Evolutionary conservation across 257 asterid genomes (phyloP).

Genomic region (Salvia hispanica): DNA sequence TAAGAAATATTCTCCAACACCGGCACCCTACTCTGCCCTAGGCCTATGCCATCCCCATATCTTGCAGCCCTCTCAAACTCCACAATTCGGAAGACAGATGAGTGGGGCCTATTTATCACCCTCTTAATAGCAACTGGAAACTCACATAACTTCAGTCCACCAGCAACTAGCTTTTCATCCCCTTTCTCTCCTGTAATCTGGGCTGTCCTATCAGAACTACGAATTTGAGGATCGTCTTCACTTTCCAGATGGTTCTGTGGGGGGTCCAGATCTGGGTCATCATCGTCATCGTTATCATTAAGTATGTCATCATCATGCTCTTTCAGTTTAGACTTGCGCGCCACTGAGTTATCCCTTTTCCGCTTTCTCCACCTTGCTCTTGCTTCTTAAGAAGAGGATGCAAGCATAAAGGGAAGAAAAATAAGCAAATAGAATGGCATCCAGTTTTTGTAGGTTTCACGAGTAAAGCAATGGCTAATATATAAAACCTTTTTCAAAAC

Average conservation of each 20-base stretch:
- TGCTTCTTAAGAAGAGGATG: slow-evolving; percentile 50
- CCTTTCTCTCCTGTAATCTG: slow-evolving; percentile 45
- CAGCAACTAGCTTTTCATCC: slow-evolving; percentile 59
- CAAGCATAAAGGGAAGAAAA: slow-evolving; percentile 4
- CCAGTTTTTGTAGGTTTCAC: slow-evolving; percentile 18
- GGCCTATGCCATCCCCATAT: slow-evolving; percentile 58
- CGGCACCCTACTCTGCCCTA: slow-evolving; percentile 47
- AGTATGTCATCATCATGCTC: slow-evolving; percentile 64
- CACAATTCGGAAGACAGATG: slow-evolving; percentile 63
- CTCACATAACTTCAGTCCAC: slow-evolving; percentile 55
- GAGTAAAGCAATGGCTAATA: slow-evolving; percentile 11
- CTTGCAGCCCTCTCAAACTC: slow-evolving; percentile 67
- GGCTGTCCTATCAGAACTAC: slow-evolving; percentile 40
- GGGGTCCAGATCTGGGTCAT: slow-evolving; percentile 64
- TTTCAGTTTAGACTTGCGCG: slow-evolving; percentile 62
- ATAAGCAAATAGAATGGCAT: background rate
- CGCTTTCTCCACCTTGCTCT: slow-evolving; percentile 95
- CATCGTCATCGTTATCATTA: slow-evolving; percentile 87
- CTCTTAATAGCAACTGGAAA: slow-evolving; percentile 77
- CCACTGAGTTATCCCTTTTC: slow-evolving; percentile 63
- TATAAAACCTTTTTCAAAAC: slow-evolving; percentile 1
- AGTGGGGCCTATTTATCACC: slow-evolving; percentile 70
- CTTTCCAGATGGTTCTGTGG: slow-evolving; percentile 50
- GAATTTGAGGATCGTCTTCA: slow-evolving; percentile 52
- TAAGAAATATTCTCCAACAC: slow-evolving; percentile 82